Base-by-base conservation (phyloP, 2,329 filamentous ascomycete species). In the Sporothrix pseudoabietina region DNA sequence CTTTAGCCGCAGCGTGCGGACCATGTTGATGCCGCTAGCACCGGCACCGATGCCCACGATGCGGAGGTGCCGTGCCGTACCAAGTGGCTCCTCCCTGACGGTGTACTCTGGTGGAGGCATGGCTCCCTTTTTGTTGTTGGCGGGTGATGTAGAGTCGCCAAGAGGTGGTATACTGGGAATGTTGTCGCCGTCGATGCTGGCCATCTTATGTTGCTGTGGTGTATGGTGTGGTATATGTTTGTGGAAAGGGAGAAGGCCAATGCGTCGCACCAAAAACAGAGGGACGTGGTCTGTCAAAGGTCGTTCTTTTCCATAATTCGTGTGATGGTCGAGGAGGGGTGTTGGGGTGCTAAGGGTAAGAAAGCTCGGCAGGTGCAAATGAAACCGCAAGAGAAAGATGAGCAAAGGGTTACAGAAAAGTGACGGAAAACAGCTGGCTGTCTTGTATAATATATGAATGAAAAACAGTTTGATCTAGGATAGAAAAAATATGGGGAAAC, bases 41-140 rank as follows among this genome's bases (percentile, higher is more conserved):
- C 84, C 84, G 35, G 83, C 83, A 0, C 84, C 84, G 76, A 85
- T 83, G 55, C 81, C 81, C 73, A 85, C 80, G 75, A 85, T 81
- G 54, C 82, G 83, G 73, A 85, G 77, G 76, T 81, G 82, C 72
- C 81, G 82, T 39, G 80, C 12, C 16, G 75, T 71, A 22, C 77
- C 77, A 12, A 77, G 68, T 5, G 77, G 77, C 59, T 32, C 39
- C n/a, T 77, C 76, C 0, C 30, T 65, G 19, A 77, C 72, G 7
- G 41, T 49, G 22, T 77, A 77, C 22, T 39, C 52, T 41, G 70
- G 19, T 35, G 3, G 4, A 8, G 30, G 26, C 69, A 71, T 71
- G 19, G 30, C 41, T 19, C n/a, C 41, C 30, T 16, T 12, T 22
- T n/a, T 49, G 14, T 35, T 49, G 14, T 7, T 16, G 16, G 32